Evolutionary conservation across 306 rosid genomes (phyloP).

Genomic region (Prunus mongolica): DNA sequence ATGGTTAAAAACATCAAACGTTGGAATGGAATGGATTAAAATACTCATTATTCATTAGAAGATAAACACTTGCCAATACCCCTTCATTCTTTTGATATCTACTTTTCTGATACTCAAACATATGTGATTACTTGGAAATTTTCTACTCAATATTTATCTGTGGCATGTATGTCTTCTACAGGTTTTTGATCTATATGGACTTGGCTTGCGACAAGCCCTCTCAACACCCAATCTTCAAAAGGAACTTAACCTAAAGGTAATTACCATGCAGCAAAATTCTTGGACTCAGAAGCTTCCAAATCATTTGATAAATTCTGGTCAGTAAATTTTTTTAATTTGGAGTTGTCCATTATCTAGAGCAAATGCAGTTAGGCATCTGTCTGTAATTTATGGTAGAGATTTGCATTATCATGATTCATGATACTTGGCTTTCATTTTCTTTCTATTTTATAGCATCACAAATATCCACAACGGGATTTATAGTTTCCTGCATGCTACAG

Average conservation of each 20-base stretch:
- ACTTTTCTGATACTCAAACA: not conserved
- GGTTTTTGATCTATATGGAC: constrained; percentile 70
- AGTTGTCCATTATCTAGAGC: not conserved
- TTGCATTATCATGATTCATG: not conserved
- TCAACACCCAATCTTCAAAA: constrained; percentile 68
- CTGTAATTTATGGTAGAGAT: not conserved
- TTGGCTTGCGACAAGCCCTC: constrained; percentile 62
- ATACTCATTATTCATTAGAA: not conserved
- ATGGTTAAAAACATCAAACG: not conserved
- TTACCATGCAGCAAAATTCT: not conserved
- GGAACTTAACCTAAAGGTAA: constrained; percentile 74
- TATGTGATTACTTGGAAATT: not conserved
- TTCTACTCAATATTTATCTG: constrained; percentile 10
- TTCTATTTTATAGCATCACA: not conserved
- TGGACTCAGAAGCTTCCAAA: not conserved
- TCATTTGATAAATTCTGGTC: not conserved
- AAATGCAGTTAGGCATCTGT: not conserved
- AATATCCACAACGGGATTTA: not conserved
- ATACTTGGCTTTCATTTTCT: not conserved
- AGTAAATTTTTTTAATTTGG: not conserved
- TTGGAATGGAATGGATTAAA: not conserved
- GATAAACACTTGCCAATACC: not conserved
- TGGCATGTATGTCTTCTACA: constrained; percentile 30
- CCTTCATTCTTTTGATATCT: not conserved
- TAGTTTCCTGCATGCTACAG: constrained; percentile 38